phyloP scores from a whole-genome alignment of 768 basidiomycete genomes.

The Bullera alba region DNA sequence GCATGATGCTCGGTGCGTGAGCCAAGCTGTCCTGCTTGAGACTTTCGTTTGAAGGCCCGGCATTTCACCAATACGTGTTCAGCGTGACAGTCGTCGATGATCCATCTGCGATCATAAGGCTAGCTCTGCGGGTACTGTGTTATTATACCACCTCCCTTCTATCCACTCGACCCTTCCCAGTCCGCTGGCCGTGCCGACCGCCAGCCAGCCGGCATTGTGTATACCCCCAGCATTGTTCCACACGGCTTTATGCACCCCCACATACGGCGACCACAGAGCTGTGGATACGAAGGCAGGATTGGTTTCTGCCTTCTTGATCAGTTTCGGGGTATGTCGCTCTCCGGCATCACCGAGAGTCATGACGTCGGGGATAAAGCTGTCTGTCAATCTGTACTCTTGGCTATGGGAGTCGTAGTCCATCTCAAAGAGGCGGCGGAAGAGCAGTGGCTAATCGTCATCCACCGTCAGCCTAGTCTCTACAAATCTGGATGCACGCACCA shows the following conservation, averaged over 20 bases:
- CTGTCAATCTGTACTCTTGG: conserved; percentile 78
- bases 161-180: conserved; percentile 78
- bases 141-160: conserved; percentile 65
- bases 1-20: too few species aligned
- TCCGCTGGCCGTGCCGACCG: conserved; percentile 74
- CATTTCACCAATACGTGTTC: too few species aligned
- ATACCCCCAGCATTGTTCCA: conserved; percentile 79
- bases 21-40: too few species aligned
- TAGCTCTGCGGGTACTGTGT: too few species aligned
- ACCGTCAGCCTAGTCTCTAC: conserved; percentile 54
- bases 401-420: conserved; percentile 76
- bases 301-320: background rate
- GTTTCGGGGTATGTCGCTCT: conserved; percentile 43
- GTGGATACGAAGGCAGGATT: conserved; percentile 12
- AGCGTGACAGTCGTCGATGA: too few species aligned
- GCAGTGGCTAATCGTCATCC: conserved; percentile 6
- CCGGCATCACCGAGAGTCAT: background rate
- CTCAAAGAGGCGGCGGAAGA: conserved; percentile 57
- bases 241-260: conserved; percentile 65
- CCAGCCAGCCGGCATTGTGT: conserved; percentile 55
- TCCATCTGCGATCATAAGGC: too few species aligned
- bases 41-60: too few species aligned
- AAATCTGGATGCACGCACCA: conserved; percentile 45
- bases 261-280: conserved; percentile 70
- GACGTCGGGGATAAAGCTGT: conserved; percentile 70